phyloP scores from a whole-genome alignment of 441 rosid genomes.

The Theobroma grandiflorum region DNA sequence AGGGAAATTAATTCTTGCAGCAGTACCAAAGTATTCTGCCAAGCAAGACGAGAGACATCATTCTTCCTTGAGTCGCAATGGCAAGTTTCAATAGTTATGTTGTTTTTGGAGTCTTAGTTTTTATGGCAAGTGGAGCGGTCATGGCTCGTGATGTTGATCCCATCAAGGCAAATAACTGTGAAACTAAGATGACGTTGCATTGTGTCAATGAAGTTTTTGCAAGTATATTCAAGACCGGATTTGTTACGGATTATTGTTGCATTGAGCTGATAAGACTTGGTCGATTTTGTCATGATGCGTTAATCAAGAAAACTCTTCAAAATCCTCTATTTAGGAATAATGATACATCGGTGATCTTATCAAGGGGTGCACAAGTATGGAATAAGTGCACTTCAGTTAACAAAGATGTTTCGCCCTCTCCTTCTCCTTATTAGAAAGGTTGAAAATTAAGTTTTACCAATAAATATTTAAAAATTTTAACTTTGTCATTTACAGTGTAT shows the following conservation, averaged over 20 bases:
- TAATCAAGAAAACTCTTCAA: not conserved
- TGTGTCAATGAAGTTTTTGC: not conserved
- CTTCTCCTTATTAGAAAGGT: not conserved
- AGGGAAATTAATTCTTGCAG: not conserved
- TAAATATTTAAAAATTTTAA: no score
- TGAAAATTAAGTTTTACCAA: no score
- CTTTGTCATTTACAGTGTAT: no score
- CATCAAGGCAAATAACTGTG: not conserved
- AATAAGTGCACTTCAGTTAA: not conserved
- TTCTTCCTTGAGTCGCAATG: not conserved
- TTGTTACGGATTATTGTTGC: not conserved
- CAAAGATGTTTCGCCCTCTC: not conserved
- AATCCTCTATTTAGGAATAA: not conserved
- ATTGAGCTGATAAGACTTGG: not conserved
- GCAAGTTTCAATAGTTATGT: not conserved
- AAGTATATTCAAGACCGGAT: not conserved
- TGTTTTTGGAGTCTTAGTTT: not conserved
- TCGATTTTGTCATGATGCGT: not conserved
- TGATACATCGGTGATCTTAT: not conserved
- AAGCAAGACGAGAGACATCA: not conserved
- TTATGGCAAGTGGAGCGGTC: not conserved
- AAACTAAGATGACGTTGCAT: not conserved
- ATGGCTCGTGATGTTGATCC: not conserved
- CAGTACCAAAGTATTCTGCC: not conserved
- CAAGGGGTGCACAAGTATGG: not conserved